These are phyloP conservation scores for Luvunga scandens DNA, from an alignment of 345 rosid genomes.

Conservation along the genomic window DNA sequence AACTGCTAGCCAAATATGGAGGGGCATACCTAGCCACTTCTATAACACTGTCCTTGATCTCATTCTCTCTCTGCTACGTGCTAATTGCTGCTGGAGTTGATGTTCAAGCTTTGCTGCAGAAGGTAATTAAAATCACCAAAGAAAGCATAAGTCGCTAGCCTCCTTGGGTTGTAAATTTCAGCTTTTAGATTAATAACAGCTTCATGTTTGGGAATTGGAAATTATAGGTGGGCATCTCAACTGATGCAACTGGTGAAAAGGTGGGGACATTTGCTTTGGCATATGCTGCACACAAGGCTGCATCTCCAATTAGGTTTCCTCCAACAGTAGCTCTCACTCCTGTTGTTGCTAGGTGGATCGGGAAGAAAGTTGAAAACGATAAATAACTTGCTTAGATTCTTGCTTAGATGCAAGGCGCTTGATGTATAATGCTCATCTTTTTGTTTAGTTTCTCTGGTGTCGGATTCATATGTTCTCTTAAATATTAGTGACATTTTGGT, in stretches of 20 bases:
- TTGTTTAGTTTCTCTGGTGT: not conserved
- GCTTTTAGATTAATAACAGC: not conserved
- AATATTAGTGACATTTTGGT: not conserved
- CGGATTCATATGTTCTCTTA: not conserved
- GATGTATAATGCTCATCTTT: not conserved
- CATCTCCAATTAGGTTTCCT: slow-evolving; percentile 91
- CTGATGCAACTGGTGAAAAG: slow-evolving; percentile 69
- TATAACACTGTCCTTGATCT: slow-evolving; percentile 78
- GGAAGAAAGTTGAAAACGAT: slow-evolving; percentile 67
- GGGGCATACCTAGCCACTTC: slow-evolving; percentile 97
- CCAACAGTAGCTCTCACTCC: slow-evolving; percentile 92
- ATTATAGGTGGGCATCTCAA: slow-evolving; percentile 69
- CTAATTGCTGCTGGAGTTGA: slow-evolving; percentile 72
- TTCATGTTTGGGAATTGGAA: not conserved
- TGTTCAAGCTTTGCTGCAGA: slow-evolving; percentile 69
- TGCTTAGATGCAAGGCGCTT: not conserved
- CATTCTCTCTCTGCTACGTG: slow-evolving; percentile 70
- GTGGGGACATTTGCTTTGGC: slow-evolving; percentile 90
- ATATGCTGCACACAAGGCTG: slow-evolving; percentile 93
- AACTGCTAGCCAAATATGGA: slow-evolving; percentile 77
- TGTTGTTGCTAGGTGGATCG: slow-evolving; percentile 84
- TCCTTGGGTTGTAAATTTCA: not conserved
- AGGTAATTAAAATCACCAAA: slow-evolving; percentile 31
- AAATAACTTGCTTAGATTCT: slow-evolving; percentile 18
- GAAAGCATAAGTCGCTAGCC: no score